A percentile compares a stretch with the other conserved stretches of the same genome.
These are phyloP conservation scores for Eutrema yunnanense DNA, from an alignment of 345 rosid genomes.

Conservation along the genomic window DNA sequence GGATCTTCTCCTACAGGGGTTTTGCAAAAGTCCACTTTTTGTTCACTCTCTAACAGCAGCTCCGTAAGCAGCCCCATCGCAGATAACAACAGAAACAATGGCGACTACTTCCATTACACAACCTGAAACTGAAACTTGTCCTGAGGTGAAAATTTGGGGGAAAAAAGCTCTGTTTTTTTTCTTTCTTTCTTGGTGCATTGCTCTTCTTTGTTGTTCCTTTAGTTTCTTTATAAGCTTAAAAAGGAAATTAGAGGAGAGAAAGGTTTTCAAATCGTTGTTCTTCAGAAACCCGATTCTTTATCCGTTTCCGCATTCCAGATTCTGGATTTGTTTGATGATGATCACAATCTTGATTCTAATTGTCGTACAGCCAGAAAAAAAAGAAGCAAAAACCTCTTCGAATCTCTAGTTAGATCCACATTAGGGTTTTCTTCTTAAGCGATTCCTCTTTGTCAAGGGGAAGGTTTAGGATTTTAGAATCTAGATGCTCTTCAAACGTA, in stretches of 20 bases:
- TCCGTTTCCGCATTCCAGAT: background rate
- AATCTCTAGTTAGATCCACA: no score
- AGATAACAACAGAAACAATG: conserved; percentile 33
- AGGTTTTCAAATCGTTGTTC: background rate
- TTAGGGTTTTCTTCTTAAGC: no score
- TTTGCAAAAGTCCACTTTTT: conserved; percentile 45
- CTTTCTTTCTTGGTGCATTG: background rate
- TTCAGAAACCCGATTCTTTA: background rate
- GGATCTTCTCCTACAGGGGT: conserved; percentile 64
- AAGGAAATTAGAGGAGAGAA: background rate
- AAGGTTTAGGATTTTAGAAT: no score
- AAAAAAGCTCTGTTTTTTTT: background rate
- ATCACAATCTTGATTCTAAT: background rate
- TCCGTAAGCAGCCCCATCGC: conserved; percentile 49
- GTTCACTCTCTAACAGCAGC: conserved; percentile 59
- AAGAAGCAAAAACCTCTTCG: no score
- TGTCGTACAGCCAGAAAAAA: background rate
- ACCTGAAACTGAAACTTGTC: conserved; percentile 3
- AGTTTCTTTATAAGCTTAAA: background rate
- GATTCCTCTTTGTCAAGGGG: no score
- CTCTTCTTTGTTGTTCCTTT: background rate
- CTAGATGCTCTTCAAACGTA: no score
- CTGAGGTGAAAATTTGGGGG: background rate
- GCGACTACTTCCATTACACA: conserved; percentile 26
- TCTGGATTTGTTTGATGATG: background rate